Evolutionary conservation across 768 basidiomycete species (phyloP).

Genomic region (Hemileccinum rubropunctum): DNA sequence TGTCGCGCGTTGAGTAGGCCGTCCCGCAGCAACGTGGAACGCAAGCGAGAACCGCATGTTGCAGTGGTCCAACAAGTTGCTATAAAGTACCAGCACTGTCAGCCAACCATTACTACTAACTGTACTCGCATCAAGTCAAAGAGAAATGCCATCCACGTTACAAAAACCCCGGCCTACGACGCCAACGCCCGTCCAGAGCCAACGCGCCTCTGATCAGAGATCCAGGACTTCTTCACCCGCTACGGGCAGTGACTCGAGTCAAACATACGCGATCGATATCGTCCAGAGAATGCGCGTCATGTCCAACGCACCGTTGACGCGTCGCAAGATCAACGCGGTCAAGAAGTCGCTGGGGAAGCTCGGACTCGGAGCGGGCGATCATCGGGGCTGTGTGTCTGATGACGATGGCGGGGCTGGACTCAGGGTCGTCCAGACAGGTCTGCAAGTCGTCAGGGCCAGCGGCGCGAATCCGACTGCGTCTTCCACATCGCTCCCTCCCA

Average conservation of each 20-base stretch:
- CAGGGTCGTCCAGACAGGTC: conserved; percentile 27
- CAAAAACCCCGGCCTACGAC: conserved; percentile 12
- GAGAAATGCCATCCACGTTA: conserved; percentile 15
- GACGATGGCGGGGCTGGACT: conserved; percentile 22
- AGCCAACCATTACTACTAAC: not conserved
- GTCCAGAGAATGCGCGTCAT: conserved; percentile 29
- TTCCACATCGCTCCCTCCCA: not conserved
- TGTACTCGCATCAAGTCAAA: too few species aligned
- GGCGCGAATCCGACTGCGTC: conserved; percentile 6
- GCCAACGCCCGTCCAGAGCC: conserved; percentile 8
- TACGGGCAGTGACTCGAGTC: not conserved
- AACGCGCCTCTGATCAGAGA: conserved; percentile 11
- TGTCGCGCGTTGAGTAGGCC: conserved; percentile 18
- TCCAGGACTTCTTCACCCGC: not conserved
- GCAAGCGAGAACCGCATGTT: conserved; percentile 14
- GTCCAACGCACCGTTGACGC: conserved; percentile 27
- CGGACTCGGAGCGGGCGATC: conserved; percentile 24
- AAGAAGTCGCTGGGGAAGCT: conserved; percentile 27
- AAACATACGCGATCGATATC: conserved; percentile 29
- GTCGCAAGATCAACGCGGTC: conserved; percentile 26
- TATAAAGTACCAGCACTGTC: conserved; percentile 21
- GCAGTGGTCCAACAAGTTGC: conserved; percentile 6
- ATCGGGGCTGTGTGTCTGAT: conserved; percentile 30
- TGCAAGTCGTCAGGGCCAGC: conserved; percentile 21
- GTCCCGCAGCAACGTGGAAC: conserved; percentile 17